Evolutionary conservation across 1,284 basidiomycete genomes (phyloP).

Genomic region (Pyrrhoderma noxium): DNA sequence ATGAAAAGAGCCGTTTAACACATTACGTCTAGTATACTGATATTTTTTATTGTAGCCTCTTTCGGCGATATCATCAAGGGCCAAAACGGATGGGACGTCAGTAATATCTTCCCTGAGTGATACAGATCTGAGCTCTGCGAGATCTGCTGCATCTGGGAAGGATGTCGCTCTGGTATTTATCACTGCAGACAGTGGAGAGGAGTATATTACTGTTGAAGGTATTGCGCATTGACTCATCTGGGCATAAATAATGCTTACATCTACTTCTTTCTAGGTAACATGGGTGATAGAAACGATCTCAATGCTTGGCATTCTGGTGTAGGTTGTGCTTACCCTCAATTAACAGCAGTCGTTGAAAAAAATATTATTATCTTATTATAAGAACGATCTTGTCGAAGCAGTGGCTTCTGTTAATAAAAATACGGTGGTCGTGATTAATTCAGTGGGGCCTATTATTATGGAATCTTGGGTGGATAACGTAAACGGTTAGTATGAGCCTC

Average conservation of each 20-base stretch:
- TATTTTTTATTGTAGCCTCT: constrained; percentile 30
- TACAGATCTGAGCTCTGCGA: constrained; percentile 43
- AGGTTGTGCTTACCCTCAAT: constrained; percentile 27
- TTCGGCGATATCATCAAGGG: constrained; percentile 40
- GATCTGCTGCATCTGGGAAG: constrained; percentile 40
- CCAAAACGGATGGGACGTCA: constrained; percentile 33
- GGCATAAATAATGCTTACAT: background rate
- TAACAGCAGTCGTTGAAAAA: constrained; percentile 30
- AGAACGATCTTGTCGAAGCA: constrained; percentile 48
- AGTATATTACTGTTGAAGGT: constrained; percentile 49
- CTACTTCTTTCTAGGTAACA: constrained; percentile 31
- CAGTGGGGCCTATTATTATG: constrained; percentile 60
- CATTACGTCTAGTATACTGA: background rate
- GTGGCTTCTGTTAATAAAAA: constrained; percentile 51
- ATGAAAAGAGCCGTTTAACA: background rate
- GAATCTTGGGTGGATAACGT: constrained; percentile 60
- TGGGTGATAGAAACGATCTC: constrained; percentile 68
- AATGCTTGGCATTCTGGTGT: constrained; percentile 58
- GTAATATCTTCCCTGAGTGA: constrained; percentile 48
- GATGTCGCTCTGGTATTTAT: constrained; percentile 60
- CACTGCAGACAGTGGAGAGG: constrained; percentile 41
- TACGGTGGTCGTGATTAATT: constrained; percentile 71
- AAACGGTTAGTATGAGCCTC: constrained; percentile 46
- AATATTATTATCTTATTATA: constrained; percentile 17
- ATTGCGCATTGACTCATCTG: background rate